A percentile compares a stretch with the other conserved stretches of the same genome.
phyloP scores from a whole-genome alignment of 2,329 filamentous ascomycete species.

The Dothideomycetes sp. region DNA sequence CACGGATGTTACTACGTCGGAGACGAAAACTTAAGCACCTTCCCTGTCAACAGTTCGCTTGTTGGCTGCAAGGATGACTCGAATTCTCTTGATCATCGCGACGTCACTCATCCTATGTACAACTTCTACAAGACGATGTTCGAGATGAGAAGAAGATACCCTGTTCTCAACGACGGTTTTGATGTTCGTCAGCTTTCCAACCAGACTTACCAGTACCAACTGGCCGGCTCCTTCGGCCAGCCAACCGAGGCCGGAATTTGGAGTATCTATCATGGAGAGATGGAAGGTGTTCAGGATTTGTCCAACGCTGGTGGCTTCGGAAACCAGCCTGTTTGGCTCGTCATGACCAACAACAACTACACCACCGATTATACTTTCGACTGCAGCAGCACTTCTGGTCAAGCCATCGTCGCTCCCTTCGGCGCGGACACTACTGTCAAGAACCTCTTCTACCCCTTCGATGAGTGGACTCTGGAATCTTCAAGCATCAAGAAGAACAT shows the following conservation, averaged over 20 bases:
- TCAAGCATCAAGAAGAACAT: conserved; percentile 41
- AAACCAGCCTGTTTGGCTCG: conserved; percentile 36
- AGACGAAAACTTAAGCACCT: conserved; percentile 48
- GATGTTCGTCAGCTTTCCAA: conserved; percentile 48
- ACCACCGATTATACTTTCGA: conserved; percentile 49
- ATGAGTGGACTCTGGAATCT: conserved; percentile 42
- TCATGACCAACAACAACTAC: conserved; percentile 42
- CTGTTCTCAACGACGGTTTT: conserved; percentile 52
- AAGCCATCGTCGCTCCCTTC: conserved; percentile 50
- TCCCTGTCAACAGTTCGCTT: conserved; percentile 46
- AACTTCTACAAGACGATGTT: conserved; percentile 55
- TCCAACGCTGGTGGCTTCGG: conserved; percentile 26
- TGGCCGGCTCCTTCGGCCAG: conserved; percentile 44
- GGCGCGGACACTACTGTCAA: conserved; percentile 46
- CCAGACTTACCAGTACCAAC: conserved; percentile 41
- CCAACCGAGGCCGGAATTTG: conserved; percentile 52
- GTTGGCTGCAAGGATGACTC: conserved; percentile 48
- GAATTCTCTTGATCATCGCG: conserved; percentile 52
- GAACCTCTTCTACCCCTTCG: conserved; percentile 55
- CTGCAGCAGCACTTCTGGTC: conserved; percentile 38
- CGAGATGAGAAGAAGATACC: conserved; percentile 47
- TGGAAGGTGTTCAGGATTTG: conserved; percentile 43
- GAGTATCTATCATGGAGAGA: conserved; percentile 45
- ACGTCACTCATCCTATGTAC: conserved; percentile 52
- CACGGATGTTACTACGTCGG: conserved; percentile 55